phyloP scores from a whole-genome alignment of 495 filamentous ascomycete genomes.

The Neurospora sp. region DNA sequence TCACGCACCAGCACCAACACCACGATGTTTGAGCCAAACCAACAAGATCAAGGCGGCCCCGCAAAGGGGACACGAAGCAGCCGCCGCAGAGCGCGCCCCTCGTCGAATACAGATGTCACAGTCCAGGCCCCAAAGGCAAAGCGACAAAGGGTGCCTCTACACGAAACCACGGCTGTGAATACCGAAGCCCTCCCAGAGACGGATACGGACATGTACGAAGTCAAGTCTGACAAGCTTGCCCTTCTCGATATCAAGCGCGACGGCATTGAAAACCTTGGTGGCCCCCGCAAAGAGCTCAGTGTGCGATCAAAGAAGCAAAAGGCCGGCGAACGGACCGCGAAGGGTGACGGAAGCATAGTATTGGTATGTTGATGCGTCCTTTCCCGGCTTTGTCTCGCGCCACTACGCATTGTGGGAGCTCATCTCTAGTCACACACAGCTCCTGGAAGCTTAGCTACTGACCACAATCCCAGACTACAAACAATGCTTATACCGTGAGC shows the following conservation, averaged over 20 bases:
- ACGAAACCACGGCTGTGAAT: constrained; percentile 41
- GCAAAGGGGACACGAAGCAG: constrained; percentile 46
- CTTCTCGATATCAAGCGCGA: constrained; percentile 33
- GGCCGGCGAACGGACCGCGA: constrained; percentile 41
- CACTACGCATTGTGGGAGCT: not conserved
- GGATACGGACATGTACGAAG: constrained; percentile 38
- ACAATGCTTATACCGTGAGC: constrained; percentile 75
- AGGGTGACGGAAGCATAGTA: constrained; percentile 51
- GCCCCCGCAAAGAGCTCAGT: constrained; percentile 41
- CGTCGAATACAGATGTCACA: constrained; percentile 48
- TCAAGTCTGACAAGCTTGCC: constrained; percentile 33
- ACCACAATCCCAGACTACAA: constrained; percentile 56
- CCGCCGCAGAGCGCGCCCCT: constrained; percentile 56
- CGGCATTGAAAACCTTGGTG: constrained; percentile 30
- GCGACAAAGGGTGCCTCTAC: constrained; percentile 54
- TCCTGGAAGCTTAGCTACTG: constrained; percentile 6
- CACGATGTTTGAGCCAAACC: not conserved
- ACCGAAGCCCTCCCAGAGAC: constrained; percentile 36
- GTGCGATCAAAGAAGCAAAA: constrained; percentile 52
- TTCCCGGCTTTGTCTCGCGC: not conserved
- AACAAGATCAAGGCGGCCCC: constrained; percentile 24
- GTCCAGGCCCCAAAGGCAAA: constrained; percentile 60
- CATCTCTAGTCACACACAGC: not conserved
- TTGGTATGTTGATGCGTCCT: constrained; percentile 40
- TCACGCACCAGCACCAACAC: constrained; percentile 5